phyloP scores from a whole-genome alignment of 2,329 filamentous ascomycete genomes.

The Colletotrichum sp. region DNA sequence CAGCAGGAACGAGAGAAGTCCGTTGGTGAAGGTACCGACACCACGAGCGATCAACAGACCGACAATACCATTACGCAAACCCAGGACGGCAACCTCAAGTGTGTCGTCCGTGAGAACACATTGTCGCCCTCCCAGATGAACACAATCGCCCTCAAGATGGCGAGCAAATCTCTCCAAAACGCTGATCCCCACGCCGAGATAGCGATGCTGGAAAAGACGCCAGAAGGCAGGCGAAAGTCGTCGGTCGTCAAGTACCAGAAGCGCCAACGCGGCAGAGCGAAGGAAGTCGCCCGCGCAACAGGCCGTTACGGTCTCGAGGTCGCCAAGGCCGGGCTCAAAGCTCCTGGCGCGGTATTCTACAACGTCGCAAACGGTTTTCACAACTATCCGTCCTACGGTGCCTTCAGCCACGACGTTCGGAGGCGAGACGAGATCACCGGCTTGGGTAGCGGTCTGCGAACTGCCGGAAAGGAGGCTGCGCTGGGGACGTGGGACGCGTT shows the following conservation, averaged over 20 bases:
- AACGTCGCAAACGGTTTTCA: constrained; percentile 76
- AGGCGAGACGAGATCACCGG: constrained; percentile 71
- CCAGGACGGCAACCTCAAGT: neutral
- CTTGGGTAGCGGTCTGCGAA: constrained; percentile 61
- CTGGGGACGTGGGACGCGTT: constrained; percentile 73
- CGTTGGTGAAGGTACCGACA: neutral
- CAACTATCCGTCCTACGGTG: constrained; percentile 70
- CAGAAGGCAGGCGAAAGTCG: neutral
- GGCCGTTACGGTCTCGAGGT: constrained; percentile 65
- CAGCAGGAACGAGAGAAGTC: neutral
- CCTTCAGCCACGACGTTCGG: constrained; percentile 69
- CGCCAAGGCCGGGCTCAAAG: constrained; percentile 64
- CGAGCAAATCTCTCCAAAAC: constrained; percentile 46
- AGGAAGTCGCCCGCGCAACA: constrained; percentile 40
- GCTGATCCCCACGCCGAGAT: constrained; percentile 47
- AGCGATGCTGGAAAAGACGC: neutral
- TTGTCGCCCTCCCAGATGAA: constrained; percentile 34
- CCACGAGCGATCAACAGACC: neutral
- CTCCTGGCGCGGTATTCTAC: constrained; percentile 72
- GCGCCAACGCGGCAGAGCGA: constrained; percentile 7
- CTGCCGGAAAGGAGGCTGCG: constrained; percentile 69
- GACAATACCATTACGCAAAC: neutral
- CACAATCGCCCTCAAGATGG: constrained; percentile 31
- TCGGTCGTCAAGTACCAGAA: neutral
- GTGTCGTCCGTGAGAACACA: neutral